A percentile compares a stretch with the other conserved stretches of the same genome.
Conservation (phyloP, 441 rosid species). For the Populus tomentosa region DNA sequence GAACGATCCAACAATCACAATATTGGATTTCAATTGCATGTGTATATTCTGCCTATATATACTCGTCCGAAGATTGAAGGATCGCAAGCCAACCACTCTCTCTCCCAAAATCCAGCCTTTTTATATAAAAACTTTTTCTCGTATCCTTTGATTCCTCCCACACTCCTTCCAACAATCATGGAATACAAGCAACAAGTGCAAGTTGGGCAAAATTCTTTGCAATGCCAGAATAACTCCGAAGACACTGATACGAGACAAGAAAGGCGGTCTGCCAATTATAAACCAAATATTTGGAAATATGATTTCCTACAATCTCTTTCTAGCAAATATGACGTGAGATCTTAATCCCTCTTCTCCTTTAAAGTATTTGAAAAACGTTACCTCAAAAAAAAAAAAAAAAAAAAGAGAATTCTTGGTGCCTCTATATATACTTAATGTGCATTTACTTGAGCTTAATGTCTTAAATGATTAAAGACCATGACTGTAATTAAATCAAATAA, state of each 20-base stretch:
- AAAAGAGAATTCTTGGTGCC: background rate
- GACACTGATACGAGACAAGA: background rate
- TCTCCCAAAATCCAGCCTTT: background rate
- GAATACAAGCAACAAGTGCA: background rate
- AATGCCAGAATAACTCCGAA: background rate
- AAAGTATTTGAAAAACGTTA: background rate
- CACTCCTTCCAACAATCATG: background rate
- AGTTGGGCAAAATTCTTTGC: background rate
- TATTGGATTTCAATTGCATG: too few relatives aligned
- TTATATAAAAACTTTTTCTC: background rate
- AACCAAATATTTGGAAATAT: conserved; percentile 46
- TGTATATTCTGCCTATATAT: too few relatives aligned
- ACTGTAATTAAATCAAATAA: background rate
- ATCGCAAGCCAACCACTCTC: background rate
- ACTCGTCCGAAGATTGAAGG: background rate
- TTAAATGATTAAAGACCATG: background rate
- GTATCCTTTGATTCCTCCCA: background rate
- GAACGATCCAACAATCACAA: too few relatives aligned
- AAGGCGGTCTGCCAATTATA: conserved; percentile 40
- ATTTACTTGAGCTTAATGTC: background rate
- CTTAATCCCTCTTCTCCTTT: background rate
- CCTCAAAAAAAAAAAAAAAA: too few relatives aligned
- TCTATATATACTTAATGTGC: background rate
- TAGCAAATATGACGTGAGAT: conserved; percentile 30
- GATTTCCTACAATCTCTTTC: conserved; percentile 39